phyloP scores from a whole-genome alignment of 1,139 yeast species.

The Taphrina flavorubra region DNA sequence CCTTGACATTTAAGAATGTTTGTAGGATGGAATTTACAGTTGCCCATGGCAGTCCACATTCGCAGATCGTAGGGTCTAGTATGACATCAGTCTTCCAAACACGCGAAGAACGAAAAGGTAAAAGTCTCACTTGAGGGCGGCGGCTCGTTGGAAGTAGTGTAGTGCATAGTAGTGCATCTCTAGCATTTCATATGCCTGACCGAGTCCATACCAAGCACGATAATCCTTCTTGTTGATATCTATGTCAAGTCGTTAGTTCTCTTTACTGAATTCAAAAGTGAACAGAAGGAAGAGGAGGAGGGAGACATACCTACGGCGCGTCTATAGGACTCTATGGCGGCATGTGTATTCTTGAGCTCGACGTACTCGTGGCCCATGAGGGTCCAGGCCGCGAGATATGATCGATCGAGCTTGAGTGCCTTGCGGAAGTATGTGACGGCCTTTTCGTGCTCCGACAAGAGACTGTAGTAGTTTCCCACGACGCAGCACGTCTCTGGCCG shows the following conservation, averaged over 20 bases:
- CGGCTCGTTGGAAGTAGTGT: conserved; percentile 90
- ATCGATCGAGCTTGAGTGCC: conserved; percentile 79
- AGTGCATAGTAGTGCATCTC: conserved; percentile 94
- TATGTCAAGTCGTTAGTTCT: not conserved
- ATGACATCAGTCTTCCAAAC: not conserved
- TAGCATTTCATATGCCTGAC: conserved; percentile 95
- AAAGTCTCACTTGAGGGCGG: conserved; percentile 65
- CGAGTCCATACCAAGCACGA: conserved; percentile 98
- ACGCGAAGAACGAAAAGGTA: not conserved
- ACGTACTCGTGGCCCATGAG: conserved; percentile 99
- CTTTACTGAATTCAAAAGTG: not conserved
- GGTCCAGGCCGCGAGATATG: conserved; percentile 93
- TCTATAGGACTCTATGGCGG: conserved; percentile 94
- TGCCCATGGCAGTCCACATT: conserved; percentile 96
- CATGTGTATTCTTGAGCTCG: conserved; percentile 92
- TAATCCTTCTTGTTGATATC: conserved; percentile 88
- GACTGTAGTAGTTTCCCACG: conserved; percentile 88
- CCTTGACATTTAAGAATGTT: not conserved
- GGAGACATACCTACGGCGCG: conserved; percentile 67
- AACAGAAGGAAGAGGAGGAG: not conserved
- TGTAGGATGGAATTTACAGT: conserved; percentile 55
- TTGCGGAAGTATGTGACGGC: conserved; percentile 92
- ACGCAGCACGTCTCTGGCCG: conserved; percentile 96
- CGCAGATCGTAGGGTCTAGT: conserved; percentile 76
- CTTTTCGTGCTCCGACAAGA: conserved; percentile 91